Evolutionary conservation across 495 filamentous ascomycete species (phyloP), one percentile per base, ranked within the genome.

Genomic region (Aspergillus bertholletiae): DNA sequence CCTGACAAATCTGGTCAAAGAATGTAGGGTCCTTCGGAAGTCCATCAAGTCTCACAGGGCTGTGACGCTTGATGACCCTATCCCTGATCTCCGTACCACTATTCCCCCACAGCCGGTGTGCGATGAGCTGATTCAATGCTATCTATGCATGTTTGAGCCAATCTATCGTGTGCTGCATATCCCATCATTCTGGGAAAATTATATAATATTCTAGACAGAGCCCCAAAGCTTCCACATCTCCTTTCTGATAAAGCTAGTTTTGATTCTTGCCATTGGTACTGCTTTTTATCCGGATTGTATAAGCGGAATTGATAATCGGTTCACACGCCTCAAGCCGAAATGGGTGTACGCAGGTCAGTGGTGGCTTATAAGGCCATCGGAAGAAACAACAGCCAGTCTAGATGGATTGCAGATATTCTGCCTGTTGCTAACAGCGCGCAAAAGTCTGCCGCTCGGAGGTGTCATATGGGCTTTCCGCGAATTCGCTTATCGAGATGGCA

Each of bases 291-390:
- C 56, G 9, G 30, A 49, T 11, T 43, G 34, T 3, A 30, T 5
- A 5, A 49, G 35, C 5, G 6, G 24, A 5, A 24, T 37, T 1
- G 35, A 18, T 1, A 47, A 59, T 22, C 17, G 51, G 23, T 47
- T 48, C 32, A 40, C 27, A 0, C 57, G 44, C 5, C 27, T 59
- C 5, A n/a, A 17, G 5, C 56, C 56, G 50, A 57, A 37, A 24
- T 85, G 80, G 79, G 57, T 82, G 5, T 74, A 81, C 57, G 73
- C 74, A 1, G 74, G 77, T 11, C 78, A 84, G 35, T 71, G 69
- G 41, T 85, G 80, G 81, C 65, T 84, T 1, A 68, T 70, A 1
- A 74, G 73, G 0, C 80, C 81, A 6, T 57, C 75, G 3, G 71
- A 77, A 41, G 79, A 80, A 50, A 68, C 74, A 22, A 65, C 71